A percentile compares a stretch with the other conserved stretches of the same genome.
phyloP scores from a whole-genome alignment of 2,329 filamentous ascomycete genomes.

The Colletotrichum tanaceti region DNA sequence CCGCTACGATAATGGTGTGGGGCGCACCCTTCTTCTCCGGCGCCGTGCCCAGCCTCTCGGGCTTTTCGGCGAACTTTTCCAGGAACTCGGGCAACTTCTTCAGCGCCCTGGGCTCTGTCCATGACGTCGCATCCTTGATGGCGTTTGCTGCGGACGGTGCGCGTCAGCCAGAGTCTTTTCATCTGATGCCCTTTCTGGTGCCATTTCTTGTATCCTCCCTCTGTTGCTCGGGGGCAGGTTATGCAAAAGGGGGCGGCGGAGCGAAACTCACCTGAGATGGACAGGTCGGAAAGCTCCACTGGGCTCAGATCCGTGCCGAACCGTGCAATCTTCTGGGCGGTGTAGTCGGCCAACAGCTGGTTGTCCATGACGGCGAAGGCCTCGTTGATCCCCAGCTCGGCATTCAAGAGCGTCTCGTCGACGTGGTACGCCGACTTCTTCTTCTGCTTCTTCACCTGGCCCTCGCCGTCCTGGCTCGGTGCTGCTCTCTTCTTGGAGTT shows the following conservation, averaged over 20 bases:
- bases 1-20: slow-evolving; percentile 90
- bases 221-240: neutral
- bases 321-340: slow-evolving; percentile 80
- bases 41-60: slow-evolving; percentile 70
- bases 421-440: slow-evolving; percentile 66
- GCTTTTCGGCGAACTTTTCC: slow-evolving; percentile 71
- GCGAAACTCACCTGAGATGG: slow-evolving; percentile 74
- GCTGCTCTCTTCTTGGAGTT: slow-evolving; percentile 67
- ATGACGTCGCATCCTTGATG: slow-evolving; percentile 84
- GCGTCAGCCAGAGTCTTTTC: neutral
- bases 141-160: slow-evolving; percentile 66
- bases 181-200: neutral
- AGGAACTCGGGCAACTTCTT: slow-evolving; percentile 84
- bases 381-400: slow-evolving; percentile 80
- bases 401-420: slow-evolving; percentile 70
- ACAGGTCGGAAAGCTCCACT: slow-evolving; percentile 85
- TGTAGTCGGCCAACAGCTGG: slow-evolving; percentile 83
- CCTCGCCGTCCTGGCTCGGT: slow-evolving; percentile 57
- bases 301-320: slow-evolving; percentile 85
- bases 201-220: neutral
- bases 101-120: slow-evolving; percentile 72
- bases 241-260: neutral
- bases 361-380: slow-evolving; percentile 86
- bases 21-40: slow-evolving; percentile 77
- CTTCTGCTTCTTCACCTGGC: slow-evolving; percentile 64